Evolutionary conservation across 2,329 filamentous ascomycete species (phyloP).

Genomic region (Pseudogymnoascus sp.): DNA sequence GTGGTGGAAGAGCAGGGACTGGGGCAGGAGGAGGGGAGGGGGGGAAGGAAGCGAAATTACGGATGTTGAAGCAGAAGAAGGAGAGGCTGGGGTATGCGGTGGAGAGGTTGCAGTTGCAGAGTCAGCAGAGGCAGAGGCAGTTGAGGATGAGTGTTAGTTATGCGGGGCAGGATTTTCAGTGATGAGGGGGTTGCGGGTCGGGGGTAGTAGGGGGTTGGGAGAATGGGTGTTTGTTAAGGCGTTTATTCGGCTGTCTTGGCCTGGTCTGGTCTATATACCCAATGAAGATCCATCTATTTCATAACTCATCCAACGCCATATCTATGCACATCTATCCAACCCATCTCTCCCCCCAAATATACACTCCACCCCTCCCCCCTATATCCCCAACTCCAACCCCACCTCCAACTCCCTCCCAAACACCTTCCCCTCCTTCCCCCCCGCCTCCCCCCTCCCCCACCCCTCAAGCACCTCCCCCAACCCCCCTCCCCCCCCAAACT

Average conservation of each 20-base stretch:
- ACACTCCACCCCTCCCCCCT: background rate
- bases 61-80: constrained; percentile 59
- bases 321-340: background rate
- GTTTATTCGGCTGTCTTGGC: background rate
- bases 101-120: constrained; percentile 58
- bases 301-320: background rate
- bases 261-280: constrained; percentile 9
- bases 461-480: constrained; percentile 3
- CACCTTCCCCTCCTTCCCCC: constrained; percentile 11
- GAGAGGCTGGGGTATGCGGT: constrained; percentile 63
- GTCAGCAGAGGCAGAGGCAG: constrained; percentile 59
- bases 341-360: background rate
- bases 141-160: constrained; percentile 62
- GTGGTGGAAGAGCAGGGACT: constrained; percentile 28
- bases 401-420: constrained; percentile 18
- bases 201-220: too few relatives aligned
- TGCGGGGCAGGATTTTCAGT: constrained; percentile 2
- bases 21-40: constrained; percentile 13
- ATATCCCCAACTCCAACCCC: background rate
- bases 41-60: constrained; percentile 38
- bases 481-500: constrained; percentile 29
- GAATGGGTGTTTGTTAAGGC: background rate
- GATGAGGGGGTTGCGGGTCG: background rate
- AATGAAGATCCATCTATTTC: background rate
- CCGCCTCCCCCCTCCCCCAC: constrained; percentile 8